These are phyloP conservation scores for Xylaria telfairii DNA, from an alignment of 495 filamentous ascomycete genomes.

Conservation along the genomic window DNA sequence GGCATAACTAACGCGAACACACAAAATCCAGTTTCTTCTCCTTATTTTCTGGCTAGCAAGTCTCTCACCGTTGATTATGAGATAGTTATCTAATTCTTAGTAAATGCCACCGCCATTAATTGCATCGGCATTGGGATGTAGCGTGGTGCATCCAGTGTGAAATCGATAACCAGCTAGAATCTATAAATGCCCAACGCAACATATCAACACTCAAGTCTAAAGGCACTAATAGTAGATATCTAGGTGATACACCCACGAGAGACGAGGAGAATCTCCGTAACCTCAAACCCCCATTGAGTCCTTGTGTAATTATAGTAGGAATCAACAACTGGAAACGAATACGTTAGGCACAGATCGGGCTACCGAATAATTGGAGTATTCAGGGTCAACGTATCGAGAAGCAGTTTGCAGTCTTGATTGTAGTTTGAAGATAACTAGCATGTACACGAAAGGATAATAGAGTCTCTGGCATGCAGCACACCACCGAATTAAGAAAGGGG, in stretches of 20 bases:
- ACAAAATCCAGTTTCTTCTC: not conserved
- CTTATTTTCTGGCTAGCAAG: not conserved
- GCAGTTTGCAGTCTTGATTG: not conserved
- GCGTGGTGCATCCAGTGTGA: not conserved
- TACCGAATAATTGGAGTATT: not conserved
- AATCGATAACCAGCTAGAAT: not conserved
- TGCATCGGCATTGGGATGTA: not conserved
- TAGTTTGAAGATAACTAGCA: not conserved
- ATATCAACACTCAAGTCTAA: not conserved
- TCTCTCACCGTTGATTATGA: not conserved
- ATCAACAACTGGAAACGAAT: not conserved
- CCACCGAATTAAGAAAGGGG: not conserved
- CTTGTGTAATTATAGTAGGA: not conserved
- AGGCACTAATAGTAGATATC: not conserved
- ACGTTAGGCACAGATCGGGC: not conserved
- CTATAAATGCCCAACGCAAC: too few relatives aligned
- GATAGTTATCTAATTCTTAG: not conserved
- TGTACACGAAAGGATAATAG: not conserved
- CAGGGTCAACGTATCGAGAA: not conserved
- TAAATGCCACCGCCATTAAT: not conserved
- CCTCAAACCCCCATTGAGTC: not conserved
- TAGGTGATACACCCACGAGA: not conserved
- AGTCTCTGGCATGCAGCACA: not conserved
- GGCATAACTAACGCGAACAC: not conserved
- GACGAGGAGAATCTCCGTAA: not conserved